Evolutionary conservation across 306 rosid species (phyloP).

Genomic region (Abrus precatorius): DNA sequence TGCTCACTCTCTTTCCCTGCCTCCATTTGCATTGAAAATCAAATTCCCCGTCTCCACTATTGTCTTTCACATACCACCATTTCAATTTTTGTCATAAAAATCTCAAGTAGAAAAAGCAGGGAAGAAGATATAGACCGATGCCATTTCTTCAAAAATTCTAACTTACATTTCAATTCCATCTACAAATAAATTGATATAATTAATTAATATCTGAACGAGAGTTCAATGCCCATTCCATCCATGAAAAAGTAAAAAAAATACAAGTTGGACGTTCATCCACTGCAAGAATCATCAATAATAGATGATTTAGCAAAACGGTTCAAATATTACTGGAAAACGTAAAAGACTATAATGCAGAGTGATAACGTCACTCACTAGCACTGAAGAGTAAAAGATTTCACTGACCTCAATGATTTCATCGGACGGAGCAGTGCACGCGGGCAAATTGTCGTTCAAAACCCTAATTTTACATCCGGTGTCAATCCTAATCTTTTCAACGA

Average conservation of each 20-base stretch:
- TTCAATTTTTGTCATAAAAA: not conserved
- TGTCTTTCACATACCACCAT: not conserved
- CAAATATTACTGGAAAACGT: conserved; percentile 14
- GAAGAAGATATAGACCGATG: not conserved
- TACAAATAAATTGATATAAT: conserved; percentile 1
- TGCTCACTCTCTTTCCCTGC: conserved; percentile 3
- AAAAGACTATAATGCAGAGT: not conserved
- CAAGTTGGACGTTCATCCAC: not conserved
- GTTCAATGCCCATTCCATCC: not conserved
- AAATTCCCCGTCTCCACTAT: conserved; percentile 13
- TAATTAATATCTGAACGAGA: not conserved
- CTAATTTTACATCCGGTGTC: conserved; percentile 83
- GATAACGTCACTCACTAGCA: not conserved
- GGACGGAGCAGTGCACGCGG: conserved; percentile 60
- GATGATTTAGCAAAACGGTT: not conserved
- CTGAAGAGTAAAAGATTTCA: conserved; percentile 27
- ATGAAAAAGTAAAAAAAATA: not conserved
- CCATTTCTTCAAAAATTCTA: conserved; percentile 3
- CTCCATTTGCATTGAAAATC: conserved; percentile 28
- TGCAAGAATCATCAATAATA: not conserved
- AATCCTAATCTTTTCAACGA: conserved; percentile 85
- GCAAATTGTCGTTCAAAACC: conserved; percentile 71
- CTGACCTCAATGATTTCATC: conserved; percentile 84
- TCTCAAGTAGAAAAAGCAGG: not conserved
- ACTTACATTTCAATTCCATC: conserved; percentile 7